Evolutionary conservation across 768 basidiomycete species (phyloP), one percentile per base, ranked within the genome.

Genomic region (Boletus eberwhitei): DNA sequence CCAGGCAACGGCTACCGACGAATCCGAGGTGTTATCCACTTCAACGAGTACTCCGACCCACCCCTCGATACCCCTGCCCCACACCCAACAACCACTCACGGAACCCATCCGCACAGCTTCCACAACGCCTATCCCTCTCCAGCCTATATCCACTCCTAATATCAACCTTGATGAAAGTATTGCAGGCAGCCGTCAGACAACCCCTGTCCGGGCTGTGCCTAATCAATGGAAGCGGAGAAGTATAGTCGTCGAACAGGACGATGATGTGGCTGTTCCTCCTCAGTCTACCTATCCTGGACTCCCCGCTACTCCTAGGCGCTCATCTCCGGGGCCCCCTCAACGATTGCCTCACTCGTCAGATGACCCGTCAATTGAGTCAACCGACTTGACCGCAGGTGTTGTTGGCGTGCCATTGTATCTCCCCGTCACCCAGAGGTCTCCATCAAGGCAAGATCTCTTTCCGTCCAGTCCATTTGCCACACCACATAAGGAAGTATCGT

Each of bases 381-480:
- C 76, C 21, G 77, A 81, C 47, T 79, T 78, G 24, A 70, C 67
- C 22, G 57, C 72, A 16, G 75, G 72, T 12, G 73, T 66, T n/a
- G 63, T 75, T 17, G 74, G 75, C 39, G 77, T 84, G 12, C 82
- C 86, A 4, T 60, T 81, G 26, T 84, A 79, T 54, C 51, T 77
- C 51, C 74, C 71, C 64, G 52, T 73, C 65, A 53, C 74, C 66
- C 60, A 78, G 71, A 56, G 65, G 26, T 73, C 77, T 6, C 77
- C 80, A 16, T 81, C 82, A 26, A 76, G 80, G 55, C 80, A 79
- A 53, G 88, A 88, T 48, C 52, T 69, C 14, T 84, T 85, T 69
- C 81, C 85, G 7, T 81, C 77, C 29, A 91, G 86, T 66, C 87
- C 89, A 14, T 90, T 89, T 62, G 80, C 79, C 12, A 84, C 83